Evolutionary conservation across 75 land plant genomes (phyloP), one percentile per base, ranked within the genome.

Genomic region (Picea sitchensis): DNA sequence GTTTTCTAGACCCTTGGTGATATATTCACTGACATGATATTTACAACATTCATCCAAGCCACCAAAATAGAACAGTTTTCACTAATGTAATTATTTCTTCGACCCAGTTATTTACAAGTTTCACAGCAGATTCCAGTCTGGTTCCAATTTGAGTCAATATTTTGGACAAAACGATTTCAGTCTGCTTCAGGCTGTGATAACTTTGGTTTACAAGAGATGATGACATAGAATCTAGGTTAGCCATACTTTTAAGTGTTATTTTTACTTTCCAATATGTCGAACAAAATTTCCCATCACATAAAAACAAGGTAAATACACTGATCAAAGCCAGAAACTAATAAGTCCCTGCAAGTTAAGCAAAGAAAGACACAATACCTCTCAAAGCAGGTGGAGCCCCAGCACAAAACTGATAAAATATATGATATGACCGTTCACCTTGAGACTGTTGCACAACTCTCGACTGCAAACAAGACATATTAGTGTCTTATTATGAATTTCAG

Each of bases 391-490:
- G 81, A 82, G 96, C 99, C 41, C 99, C 99, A 86, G 98, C 94
- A 86, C 99, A 97, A 34, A 97, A 90, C 80, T 97, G 99, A 78
- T 97, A 97, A 80, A 97, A 97, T 60, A 97, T 82, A 81, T 97
- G 98, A 82, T 91, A 97, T 32, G 99, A 97, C 61, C 99, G 81
- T 81, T 97, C 99, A 1, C 96, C 96, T 72, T 77, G 32, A 30
- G 89, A 85, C 65, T 89, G 84, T 79, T 97, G 94, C 32, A 95
- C 96, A 17, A 97, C 98, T 87, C 99, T 86, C 51, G 99, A 97
- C 99, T 97, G 88, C 80, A 38, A 76, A 79, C 75, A 75, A 56
- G 23, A 44, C 2, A 69, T 44, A 58, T 14, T 20, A 14, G 56
- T 51, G 56, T 56, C 58, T 51, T 31, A 75, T 75, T 57, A 57